These are phyloP conservation scores for Annulohypoxylon truncatum DNA, from an alignment of 2,329 filamentous ascomycete genomes.

Conservation along the genomic window DNA sequence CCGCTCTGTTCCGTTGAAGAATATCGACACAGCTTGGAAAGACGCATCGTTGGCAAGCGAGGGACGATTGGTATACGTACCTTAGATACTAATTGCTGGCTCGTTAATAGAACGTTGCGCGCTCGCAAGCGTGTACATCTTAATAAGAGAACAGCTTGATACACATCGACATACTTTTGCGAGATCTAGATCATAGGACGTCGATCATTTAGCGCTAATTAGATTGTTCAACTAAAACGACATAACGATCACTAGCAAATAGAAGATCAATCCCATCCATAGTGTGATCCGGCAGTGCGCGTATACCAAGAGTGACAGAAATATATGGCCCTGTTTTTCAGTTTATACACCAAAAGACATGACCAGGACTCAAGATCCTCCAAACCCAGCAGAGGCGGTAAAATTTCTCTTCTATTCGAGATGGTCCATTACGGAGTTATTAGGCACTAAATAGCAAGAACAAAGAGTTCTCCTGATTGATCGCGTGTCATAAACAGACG, in stretches of 20 bases:
- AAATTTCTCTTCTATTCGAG: neutral
- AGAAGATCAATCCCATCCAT: neutral
- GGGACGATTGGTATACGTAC: constrained; percentile 46
- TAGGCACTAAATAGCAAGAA: constrained; percentile 55
- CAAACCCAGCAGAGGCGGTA: too few species aligned
- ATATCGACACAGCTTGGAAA: constrained; percentile 51
- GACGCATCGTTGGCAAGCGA: constrained; percentile 42
- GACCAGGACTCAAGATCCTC: neutral
- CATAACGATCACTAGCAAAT: neutral
- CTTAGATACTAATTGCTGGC: constrained; percentile 34
- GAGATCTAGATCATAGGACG: neutral
- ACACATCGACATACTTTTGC: neutral
- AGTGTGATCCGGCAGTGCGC: too few species aligned
- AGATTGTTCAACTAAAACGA: too few species aligned
- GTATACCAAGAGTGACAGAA: too few species aligned
- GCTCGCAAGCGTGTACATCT: too few species aligned
- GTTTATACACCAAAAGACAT: neutral
- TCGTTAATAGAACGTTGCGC: too few species aligned
- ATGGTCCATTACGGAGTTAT: neutral
- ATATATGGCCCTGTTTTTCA: too few species aligned
- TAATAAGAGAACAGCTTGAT: too few species aligned
- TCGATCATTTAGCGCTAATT: neutral
- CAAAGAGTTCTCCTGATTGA: constrained; percentile 73
- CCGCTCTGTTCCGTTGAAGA: constrained; percentile 45
- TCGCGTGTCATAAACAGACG: constrained; percentile 73